Base-by-base conservation (phyloP, 768 basidiomycete genomes). In the Amanita inopinata region DNA sequence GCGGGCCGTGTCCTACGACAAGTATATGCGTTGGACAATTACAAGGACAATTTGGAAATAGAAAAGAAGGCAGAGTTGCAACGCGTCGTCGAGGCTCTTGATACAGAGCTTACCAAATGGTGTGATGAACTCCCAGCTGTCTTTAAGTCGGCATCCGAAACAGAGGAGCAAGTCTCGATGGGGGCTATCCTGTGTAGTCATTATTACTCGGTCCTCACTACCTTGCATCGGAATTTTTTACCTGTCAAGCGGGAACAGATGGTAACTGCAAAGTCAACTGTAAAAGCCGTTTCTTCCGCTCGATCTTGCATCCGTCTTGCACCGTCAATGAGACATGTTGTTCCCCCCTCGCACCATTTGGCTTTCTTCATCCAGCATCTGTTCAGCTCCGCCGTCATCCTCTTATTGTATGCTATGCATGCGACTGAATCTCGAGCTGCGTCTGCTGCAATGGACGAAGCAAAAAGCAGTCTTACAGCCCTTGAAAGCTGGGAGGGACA, bases 331-430 rank as follows among this genome's bases (percentile, higher is more conserved):
- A 84, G 77, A 56, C 78, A 84, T 52, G 76, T 81, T 35, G 86
- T 91, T 2, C 86, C 88, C 6, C 72, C 83, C 9, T 90, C 89
- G 10, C 87, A 89, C 51, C 85, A 89, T 57, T 71, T 90, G 33
- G 85, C 87, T 3, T 87, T 89, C 62, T 89, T 84, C 70, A 86
- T 90, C 31, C 89, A 92, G 52, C 85, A 86, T 51, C 69, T 91
- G 17, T 90, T 90, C 67, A 89, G 86, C 54, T 90, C 83, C 27
- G 83, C 85, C 2, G 86, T 88, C 45, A 86, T 92, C 56, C 78
- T 88, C 43, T 62, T 90, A 40, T 66, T 92, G 5, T 89, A 81
- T 56, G 83, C 88, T 24, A 90, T 91, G 85, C 88, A 89, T 57
- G 74, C 79, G 3, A 55, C 77, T 1, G 87, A 90, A 41, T 56